Evolutionary conservation across 352 stramenopile genomes (phyloP).

Genomic region (Phytopythium vexans): DNA sequence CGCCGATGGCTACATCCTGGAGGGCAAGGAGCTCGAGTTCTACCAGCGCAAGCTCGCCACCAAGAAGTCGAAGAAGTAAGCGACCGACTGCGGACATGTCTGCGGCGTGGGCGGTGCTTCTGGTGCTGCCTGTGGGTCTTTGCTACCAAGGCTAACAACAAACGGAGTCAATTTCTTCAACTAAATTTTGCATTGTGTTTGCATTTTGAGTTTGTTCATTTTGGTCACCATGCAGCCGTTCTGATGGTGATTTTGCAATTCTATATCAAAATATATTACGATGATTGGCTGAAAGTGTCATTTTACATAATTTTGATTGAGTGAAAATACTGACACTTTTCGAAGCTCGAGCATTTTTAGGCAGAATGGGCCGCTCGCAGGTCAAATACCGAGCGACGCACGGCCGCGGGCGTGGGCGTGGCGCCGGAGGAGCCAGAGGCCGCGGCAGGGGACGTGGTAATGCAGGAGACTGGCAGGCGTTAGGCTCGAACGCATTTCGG

Average conservation of each 20-base stretch:
- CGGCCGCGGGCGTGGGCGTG: conserved; percentile 38
- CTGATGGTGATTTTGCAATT: too few species aligned
- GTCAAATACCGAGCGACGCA: conserved; percentile 63
- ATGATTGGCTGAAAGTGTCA: background rate
- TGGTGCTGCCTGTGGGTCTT: background rate
- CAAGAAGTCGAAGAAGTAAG: conserved; percentile 99
- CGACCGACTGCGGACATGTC: conserved; percentile 10
- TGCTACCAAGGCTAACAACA: conserved; percentile 28
- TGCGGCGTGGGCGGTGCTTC: conserved; percentile 6
- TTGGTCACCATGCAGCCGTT: too few species aligned
- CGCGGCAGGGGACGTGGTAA: conserved; percentile 5
- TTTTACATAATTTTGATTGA: background rate
- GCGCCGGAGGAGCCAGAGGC: conserved; percentile 6
- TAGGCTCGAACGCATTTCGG: conserved; percentile 72
- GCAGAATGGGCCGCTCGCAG: conserved; percentile 62
- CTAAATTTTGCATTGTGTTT: conserved; percentile 6
- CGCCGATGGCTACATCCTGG: conserved; percentile 98
- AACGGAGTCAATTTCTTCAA: conserved; percentile 50
- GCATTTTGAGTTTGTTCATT: too few species aligned
- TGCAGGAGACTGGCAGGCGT: conserved; percentile 18
- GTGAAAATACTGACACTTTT: background rate
- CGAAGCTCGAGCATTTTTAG: too few species aligned
- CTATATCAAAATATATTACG: too few species aligned
- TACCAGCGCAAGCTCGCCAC: conserved; percentile 98
- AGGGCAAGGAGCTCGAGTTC: conserved; percentile 99